Percentiles rank a stretch among this genome's conserved stretches.
phyloP scores from a whole-genome alignment of 2,329 filamentous ascomycete species.

The Fusarium graminum region DNA sequence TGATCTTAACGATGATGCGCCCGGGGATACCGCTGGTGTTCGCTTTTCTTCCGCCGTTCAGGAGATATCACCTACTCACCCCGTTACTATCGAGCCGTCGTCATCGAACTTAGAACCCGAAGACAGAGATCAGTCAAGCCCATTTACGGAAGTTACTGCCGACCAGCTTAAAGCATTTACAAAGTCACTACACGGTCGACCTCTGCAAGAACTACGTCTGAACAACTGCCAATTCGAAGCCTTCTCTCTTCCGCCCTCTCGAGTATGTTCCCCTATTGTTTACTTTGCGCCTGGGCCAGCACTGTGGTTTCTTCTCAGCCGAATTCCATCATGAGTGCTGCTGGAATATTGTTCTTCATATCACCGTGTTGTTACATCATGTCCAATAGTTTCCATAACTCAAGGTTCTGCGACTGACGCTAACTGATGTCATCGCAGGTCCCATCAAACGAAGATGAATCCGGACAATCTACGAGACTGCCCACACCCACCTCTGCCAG shows the following conservation, averaged over 20 bases:
- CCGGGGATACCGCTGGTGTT: constrained; percentile 63
- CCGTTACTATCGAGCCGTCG: constrained; percentile 52
- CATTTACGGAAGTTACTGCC: constrained; percentile 60
- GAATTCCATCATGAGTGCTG: not conserved
- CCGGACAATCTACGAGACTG: constrained; percentile 71
- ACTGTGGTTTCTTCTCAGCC: constrained; percentile 1
- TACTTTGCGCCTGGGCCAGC: constrained; percentile 13
- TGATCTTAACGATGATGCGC: constrained; percentile 17
- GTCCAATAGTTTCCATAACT: constrained; percentile 7
- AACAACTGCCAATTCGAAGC: constrained; percentile 92
- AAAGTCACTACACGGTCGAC: constrained; percentile 77
- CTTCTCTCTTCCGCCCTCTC: constrained; percentile 85
- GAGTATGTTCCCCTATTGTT: constrained; percentile 69
- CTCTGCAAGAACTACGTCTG: constrained; percentile 85
- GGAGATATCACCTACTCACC: constrained; percentile 69
- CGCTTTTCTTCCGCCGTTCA: constrained; percentile 79
- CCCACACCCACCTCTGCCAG: constrained; percentile 74
- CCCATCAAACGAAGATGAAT: constrained; percentile 71
- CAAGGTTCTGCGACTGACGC: constrained; percentile 42
- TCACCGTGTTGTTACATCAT: constrained; percentile 2
- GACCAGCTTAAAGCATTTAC: constrained; percentile 80
- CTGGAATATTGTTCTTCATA: constrained; percentile 2
- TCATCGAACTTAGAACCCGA: constrained; percentile 41
- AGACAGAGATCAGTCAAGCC: constrained; percentile 43
- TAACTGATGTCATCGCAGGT: constrained; percentile 60